These are phyloP conservation scores for Lithospermum erythrorhizon DNA, from an alignment of 257 asterid genomes.

Conservation along the genomic window DNA sequence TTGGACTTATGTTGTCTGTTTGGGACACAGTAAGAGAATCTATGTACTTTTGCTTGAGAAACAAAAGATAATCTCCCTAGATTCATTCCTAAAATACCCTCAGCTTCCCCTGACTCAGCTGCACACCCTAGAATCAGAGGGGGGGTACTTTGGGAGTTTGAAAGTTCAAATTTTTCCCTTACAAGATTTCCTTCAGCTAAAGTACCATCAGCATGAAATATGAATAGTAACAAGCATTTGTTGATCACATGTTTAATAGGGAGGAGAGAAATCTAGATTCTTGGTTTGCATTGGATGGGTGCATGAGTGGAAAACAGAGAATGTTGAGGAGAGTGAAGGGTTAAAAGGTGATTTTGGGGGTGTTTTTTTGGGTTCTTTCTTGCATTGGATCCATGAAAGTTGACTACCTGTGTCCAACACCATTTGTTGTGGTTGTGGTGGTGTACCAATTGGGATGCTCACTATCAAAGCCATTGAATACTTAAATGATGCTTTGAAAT, in stretches of 20 bases:
- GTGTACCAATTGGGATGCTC: conserved; percentile 33
- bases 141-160: conserved; percentile 34
- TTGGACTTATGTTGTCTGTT: conserved; percentile 22
- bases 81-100: conserved; percentile 94
- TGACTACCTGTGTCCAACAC: conserved; percentile 97
- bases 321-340: conserved; percentile 43
- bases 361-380: conserved; percentile 25
- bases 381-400: conserved; percentile 88
- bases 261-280: conserved; percentile 74
- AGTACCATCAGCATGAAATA: conserved; percentile 66
- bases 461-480: neutral
- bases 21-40: conserved; percentile 68
- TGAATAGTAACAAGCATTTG: conserved; percentile 59
- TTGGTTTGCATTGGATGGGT: conserved; percentile 68
- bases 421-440: conserved; percentile 88
- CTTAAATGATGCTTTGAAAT: neutral
- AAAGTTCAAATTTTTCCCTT: conserved; percentile 36
- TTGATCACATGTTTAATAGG: conserved; percentile 88
- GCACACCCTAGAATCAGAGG: conserved; percentile 54
- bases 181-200: conserved; percentile 81
- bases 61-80: conserved; percentile 76
- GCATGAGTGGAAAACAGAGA: conserved; percentile 55
- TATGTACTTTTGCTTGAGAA: conserved; percentile 74
- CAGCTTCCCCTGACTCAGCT: conserved; percentile 63
- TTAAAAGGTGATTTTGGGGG: conserved; percentile 52